Conservation (phyloP, 768 basidiomycete genomes). For the Trametes coccinea region DNA sequence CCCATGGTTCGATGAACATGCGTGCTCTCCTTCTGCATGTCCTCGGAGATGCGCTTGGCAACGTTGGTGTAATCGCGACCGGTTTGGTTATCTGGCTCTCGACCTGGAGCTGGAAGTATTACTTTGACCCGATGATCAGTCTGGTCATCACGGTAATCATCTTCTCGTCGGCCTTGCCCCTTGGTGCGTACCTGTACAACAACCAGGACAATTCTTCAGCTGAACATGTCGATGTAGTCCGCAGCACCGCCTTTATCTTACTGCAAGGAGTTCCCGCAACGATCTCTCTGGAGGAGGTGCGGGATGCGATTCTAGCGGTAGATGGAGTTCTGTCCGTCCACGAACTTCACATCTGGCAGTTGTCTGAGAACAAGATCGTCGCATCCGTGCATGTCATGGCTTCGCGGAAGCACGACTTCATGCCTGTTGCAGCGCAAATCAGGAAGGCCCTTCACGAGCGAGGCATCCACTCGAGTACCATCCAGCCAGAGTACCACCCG, state of each 20-base stretch:
- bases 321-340: constrained; percentile 88
- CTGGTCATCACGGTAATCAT: constrained; percentile 95
- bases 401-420: constrained; percentile 81
- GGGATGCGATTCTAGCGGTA: constrained; percentile 75
- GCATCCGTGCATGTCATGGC: constrained; percentile 95
- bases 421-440: constrained; percentile 84
- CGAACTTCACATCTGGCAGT: constrained; percentile 96
- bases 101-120: constrained; percentile 81
- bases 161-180: constrained; percentile 90
- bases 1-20: constrained; percentile 88
- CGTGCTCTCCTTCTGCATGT: constrained; percentile 93
- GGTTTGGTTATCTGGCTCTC: constrained; percentile 94
- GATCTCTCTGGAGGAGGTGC: constrained; percentile 87
- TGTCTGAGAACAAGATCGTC: constrained; percentile 92
- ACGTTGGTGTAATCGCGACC: constrained; percentile 95
- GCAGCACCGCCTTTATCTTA: constrained; percentile 91
- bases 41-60: constrained; percentile 94
- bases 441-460: constrained; percentile 82
- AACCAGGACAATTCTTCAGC: neutral
- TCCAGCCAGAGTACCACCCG: constrained; percentile 81
- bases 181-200: constrained; percentile 50
- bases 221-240: constrained; percentile 48
- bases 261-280: constrained; percentile 92
- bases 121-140: constrained; percentile 92
- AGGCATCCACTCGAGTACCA: constrained; percentile 93